Evolutionary conservation across 1,139 yeast species (phyloP).

Genomic region (Arxiozyma slooffiae): DNA sequence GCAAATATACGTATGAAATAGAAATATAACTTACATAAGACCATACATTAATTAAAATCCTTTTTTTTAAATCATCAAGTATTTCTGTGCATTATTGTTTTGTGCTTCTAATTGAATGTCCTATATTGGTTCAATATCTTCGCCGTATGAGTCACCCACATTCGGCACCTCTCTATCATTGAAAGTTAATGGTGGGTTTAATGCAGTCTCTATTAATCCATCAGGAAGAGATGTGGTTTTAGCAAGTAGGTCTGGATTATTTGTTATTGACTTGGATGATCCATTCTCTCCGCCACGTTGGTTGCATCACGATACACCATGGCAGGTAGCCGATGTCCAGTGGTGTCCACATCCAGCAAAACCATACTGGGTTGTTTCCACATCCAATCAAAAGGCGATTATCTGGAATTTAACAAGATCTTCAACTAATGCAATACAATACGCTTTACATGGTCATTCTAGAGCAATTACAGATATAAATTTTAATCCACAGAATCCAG

Average conservation of each 20-base stretch:
- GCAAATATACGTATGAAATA: too few species aligned
- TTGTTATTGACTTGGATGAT: constrained; percentile 85
- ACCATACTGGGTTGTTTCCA: constrained; percentile 86
- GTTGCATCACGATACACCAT: constrained; percentile 82
- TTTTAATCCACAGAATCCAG: constrained; percentile 82
- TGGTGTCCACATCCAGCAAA: constrained; percentile 87
- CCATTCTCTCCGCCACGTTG: constrained; percentile 93
- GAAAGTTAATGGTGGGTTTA: constrained; percentile 85
- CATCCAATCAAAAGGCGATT: constrained; percentile 89
- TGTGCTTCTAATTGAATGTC: neutral
- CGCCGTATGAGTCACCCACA: constrained; percentile 31
- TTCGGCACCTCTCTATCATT: constrained; percentile 71
- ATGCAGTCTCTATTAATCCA: constrained; percentile 89
- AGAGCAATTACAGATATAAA: constrained; percentile 94
- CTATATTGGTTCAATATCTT: constrained; percentile 1
- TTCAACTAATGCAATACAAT: constrained; percentile 69
- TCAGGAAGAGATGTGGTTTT: constrained; percentile 88
- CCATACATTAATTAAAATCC: too few species aligned
- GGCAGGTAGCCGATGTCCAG: constrained; percentile 99
- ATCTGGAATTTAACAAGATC: constrained; percentile 84
- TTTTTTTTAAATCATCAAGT: too few species aligned
- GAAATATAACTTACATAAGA: too few species aligned
- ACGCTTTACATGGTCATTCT: constrained; percentile 78
- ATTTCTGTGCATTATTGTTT: too few species aligned
- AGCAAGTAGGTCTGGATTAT: constrained; percentile 75